Base-by-base conservation (phyloP, 1,284 basidiomycete genomes). In the Jaminaea rosea region DNA sequence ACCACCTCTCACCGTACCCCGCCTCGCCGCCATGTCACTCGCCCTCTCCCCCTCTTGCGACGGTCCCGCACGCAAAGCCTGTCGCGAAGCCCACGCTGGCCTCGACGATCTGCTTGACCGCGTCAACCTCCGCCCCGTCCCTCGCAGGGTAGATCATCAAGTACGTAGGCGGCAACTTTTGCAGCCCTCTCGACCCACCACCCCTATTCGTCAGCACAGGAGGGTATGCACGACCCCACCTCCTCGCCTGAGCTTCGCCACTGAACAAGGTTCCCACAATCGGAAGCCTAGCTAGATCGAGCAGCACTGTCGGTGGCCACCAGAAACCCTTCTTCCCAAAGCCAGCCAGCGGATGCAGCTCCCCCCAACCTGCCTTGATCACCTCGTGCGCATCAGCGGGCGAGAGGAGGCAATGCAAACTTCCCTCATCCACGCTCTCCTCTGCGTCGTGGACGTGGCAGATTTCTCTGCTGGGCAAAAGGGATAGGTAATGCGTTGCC, bases 151-250 rank as follows among this genome's bases (percentile, higher is more conserved):
- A 67, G 1, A 67, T 34, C 6, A 64, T 39, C 32, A 41, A 49
- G 32, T 67, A 67, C 2, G 63, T 67, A 2, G 64, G 64, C 15
- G 64, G 63, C 3, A 67, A 48, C 2, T 39, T 23, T 15, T 27
- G 26, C 44, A 34, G 32, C 3, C 10, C 34, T 36, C 34, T 36
- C 21, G 34, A n/a, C n/a, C n/a, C n/a, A n/a, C n/a, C n/a, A n/a
- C n/a, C n/a, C n/a, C n/a, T n/a, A n/a, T n/a, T n/a, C n/a, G n/a
- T n/a, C n/a, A n/a, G n/a, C n/a, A n/a, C n/a, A n/a, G n/a, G n/a
- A n/a, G n/a, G n/a, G 26, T 51, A 51, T 4, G 23, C 17, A n/a
- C n/a, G n/a, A n/a, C n/a, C n/a, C 49, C 49, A 51, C 32, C 49
- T 47, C 3, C 32, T 19, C 8, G 23, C 41, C 34, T 36, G n/a